These are phyloP conservation scores for Chlamydomonas reinhardtii DNA, from an alignment of 163 green algal species.

Conservation along the genomic window DNA sequence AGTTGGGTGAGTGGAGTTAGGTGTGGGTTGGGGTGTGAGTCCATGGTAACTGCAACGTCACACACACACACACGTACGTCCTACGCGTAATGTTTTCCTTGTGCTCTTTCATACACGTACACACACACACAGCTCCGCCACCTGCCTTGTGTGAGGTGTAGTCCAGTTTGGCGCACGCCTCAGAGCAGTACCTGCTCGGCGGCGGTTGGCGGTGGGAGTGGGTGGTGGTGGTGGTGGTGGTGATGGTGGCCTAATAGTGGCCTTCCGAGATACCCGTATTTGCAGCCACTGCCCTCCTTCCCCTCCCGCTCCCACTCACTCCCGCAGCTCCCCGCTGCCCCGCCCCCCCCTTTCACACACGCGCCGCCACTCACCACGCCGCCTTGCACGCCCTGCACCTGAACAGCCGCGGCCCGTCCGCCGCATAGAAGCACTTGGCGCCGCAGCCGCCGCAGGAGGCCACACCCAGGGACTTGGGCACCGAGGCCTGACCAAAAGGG, in stretches of 20 bases:
- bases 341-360: no score
- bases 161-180: conserved; percentile 41
- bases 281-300: no score
- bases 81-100: no score
- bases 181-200: conserved; percentile 26
- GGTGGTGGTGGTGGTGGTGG: not conserved
- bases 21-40: no score
- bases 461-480: conserved; percentile 45
- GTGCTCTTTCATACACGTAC: no score
- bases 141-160: conserved; percentile 41
- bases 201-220: no score
- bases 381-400: conserved; percentile 29
- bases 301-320: not conserved
- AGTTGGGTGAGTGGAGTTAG: not conserved
- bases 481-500: conserved; percentile 35
- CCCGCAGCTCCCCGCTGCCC: no score
- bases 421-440: conserved; percentile 36
- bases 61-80: no score
- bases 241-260: no score
- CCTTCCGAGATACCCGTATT: no score
- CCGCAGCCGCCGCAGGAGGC: conserved; percentile 43
- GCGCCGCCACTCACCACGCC: not conserved
- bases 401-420: conserved; percentile 32
- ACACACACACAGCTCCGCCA: no score
- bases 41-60: no score